Base-by-base conservation (phyloP, 768 basidiomycete species). In the Leucocoprinus sp. region DNA sequence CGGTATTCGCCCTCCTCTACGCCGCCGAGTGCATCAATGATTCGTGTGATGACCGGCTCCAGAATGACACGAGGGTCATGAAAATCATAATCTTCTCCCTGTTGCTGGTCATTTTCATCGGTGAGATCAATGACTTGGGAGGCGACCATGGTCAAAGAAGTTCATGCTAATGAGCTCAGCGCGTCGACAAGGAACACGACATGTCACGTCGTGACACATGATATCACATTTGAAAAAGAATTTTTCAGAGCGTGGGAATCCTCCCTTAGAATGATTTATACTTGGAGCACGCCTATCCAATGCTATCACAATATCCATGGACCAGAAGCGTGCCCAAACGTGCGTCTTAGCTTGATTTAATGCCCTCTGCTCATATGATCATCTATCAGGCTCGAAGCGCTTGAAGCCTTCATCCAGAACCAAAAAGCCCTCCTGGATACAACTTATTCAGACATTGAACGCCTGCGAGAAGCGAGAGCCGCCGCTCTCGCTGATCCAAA, bases 1-100 rank as follows among this genome's bases (percentile, higher is more conserved):
- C 80, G 69, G 62, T 92, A 92, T 4, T 57, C 62, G 17, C 70
- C 74, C 14, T 61, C 72, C 62, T 91, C 85, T 52, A 74, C 67
- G 1, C 89, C 89, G 33, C 89, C 89, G 0, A 92, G 69, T 2
- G 89, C 89, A 54, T 83, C 81, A 21, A 92, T 80, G 26, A 91
- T 86, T 52, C 76, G 74, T 31, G 71, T 75, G 38, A 92, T 76
- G 24, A 85, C 70, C 2, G 84, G 83, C 41, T 74, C 72, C 23
- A 91, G 69, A 18, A 85, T 65, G 3, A 70, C 61, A 42, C 82
- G 74, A 39, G 74, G 63, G 42, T 76, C 64, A 37, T 58, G 50
- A 4, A 42, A 44, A 11, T 54, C 43, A 11, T 60, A 59, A 28
- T 52, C 55, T 15, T 60, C 59, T 6, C 23, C 26, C 14, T 56